Evolutionary conservation across 352 stramenopile genomes (phyloP).

Genomic region (Globisporangium irregulare): DNA sequence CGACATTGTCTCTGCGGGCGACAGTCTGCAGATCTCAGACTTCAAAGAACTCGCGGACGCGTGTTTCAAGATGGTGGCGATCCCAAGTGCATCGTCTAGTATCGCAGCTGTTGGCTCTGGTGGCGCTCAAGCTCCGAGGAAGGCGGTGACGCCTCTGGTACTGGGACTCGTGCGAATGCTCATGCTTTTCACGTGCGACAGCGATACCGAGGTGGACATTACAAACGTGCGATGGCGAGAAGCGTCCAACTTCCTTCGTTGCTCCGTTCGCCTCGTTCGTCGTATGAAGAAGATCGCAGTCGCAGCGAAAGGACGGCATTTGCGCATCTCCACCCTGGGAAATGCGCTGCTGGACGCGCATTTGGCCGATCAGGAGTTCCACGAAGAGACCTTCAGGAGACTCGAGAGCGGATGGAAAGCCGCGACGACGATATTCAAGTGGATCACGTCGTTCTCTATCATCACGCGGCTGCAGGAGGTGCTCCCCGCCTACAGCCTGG

Average conservation of each 20-base stretch:
- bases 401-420: slow-evolving; percentile 48
- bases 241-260: slow-evolving; percentile 49
- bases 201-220: slow-evolving; percentile 50
- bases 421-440: slow-evolving; percentile 54
- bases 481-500: slow-evolving; percentile 21
- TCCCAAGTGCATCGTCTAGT: slow-evolving; percentile 25
- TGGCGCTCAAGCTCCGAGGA: slow-evolving; percentile 10
- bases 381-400: slow-evolving; percentile 38
- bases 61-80: slow-evolving; percentile 47
- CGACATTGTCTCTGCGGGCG: slow-evolving; percentile 18
- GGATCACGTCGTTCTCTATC: slow-evolving; percentile 40
- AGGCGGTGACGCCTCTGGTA: slow-evolving; percentile 45
- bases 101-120: neutral
- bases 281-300: slow-evolving; percentile 53
- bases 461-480: slow-evolving; percentile 45
- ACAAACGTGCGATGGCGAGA: slow-evolving; percentile 61
- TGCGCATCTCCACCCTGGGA: slow-evolving; percentile 39
- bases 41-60: slow-evolving; percentile 55
- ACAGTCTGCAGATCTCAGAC: slow-evolving; percentile 33
- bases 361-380: slow-evolving; percentile 46
- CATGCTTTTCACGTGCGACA: slow-evolving; percentile 62
- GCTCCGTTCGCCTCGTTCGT: slow-evolving; percentile 40
- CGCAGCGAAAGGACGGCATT: slow-evolving; percentile 29
- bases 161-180: slow-evolving; percentile 70
- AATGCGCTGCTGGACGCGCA: slow-evolving; percentile 44